Evolutionary conservation across 192 early-diverging fungal genomes (phyloP), one percentile per base, ranked within the genome.

Genomic region (Lunasporangiospora selenospora): DNA sequence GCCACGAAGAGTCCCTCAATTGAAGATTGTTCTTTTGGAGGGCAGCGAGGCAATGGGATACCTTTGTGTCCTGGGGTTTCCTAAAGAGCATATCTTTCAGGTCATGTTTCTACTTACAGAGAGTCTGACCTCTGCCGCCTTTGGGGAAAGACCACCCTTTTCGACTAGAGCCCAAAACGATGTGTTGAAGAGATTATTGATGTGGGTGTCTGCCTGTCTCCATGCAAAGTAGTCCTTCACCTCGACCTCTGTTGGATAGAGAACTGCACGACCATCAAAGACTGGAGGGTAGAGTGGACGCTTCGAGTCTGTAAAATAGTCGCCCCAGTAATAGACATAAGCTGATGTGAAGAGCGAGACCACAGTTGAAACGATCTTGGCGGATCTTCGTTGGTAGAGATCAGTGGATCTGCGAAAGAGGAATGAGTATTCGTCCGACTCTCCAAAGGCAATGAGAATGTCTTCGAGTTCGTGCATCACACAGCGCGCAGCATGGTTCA

Each of bases 171-270:
- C 77, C 95, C 96, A 98, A 70, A 97, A 98, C 8, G 88, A 85
- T 3, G 97, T 99, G 76, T 99, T 99, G 80, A 97, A 99, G 57
- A 95, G 67, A 65, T 95, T 95, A 78, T 95, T 95, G 76, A 95
- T 94, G 65, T 94, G 94, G 59, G 75, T 96, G 65, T 98, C 95
- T 15, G 88, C 96, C 66, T 98, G 96, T 27, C 97, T 79, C 97
- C 97, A 99, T 42, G 81, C 76, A 53, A 99, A 80, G 75, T 99
- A 99, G 78, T 99, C 97, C 62, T 90, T 85, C 57, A 99, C 52
- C 44, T 91, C 92, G 41, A 87, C 61, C 34, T 88, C 83, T 2
- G 84, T 84, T 16, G 97, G 97, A 71, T 99, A 99, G 30, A 81
- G 77, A 6, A 99, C 95, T 9, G 86, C 87, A 1, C 97, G 86